phyloP scores from a whole-genome alignment of 2,329 filamentous ascomycete genomes.

The Scedosporium boydii region DNA sequence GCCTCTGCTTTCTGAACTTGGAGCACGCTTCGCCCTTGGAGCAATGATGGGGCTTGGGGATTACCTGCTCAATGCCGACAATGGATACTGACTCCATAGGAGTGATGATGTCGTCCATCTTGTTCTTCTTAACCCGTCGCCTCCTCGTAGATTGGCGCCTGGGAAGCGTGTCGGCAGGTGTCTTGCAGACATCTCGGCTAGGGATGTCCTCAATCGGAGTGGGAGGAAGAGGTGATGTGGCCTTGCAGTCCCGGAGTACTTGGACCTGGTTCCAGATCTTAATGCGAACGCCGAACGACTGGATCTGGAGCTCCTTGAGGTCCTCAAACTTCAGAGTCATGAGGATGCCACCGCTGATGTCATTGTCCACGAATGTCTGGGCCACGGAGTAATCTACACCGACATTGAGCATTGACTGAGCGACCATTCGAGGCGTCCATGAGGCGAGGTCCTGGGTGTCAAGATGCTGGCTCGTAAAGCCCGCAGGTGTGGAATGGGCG shows the following conservation, averaged over 20 bases:
- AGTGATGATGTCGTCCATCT: constrained; percentile 56
- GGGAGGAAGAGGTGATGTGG: constrained; percentile 40
- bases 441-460: constrained; percentile 49
- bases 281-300: constrained; percentile 72
- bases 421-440: constrained; percentile 70
- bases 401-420: constrained; percentile 76
- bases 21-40: constrained; percentile 78
- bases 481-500: constrained; percentile 24
- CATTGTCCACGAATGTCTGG: constrained; percentile 80
- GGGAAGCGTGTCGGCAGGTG: constrained; percentile 15
- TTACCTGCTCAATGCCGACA: constrained; percentile 80
- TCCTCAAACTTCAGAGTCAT: constrained; percentile 90
- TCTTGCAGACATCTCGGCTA: constrained; percentile 35
- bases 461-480: constrained; percentile 47
- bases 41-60: constrained; percentile 77
- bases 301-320: constrained; percentile 69
- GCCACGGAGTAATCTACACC: constrained; percentile 70
- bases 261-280: constrained; percentile 75
- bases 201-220: constrained; percentile 54
- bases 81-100: constrained; percentile 82
- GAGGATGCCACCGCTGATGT: constrained; percentile 81
- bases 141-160: constrained; percentile 19
- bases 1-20: constrained; percentile 74
- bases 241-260: constrained; percentile 48
- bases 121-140: not conserved